Conservation (phyloP, 2,329 filamentous ascomycete species). For the Clonostachys rhizophaga region DNA sequence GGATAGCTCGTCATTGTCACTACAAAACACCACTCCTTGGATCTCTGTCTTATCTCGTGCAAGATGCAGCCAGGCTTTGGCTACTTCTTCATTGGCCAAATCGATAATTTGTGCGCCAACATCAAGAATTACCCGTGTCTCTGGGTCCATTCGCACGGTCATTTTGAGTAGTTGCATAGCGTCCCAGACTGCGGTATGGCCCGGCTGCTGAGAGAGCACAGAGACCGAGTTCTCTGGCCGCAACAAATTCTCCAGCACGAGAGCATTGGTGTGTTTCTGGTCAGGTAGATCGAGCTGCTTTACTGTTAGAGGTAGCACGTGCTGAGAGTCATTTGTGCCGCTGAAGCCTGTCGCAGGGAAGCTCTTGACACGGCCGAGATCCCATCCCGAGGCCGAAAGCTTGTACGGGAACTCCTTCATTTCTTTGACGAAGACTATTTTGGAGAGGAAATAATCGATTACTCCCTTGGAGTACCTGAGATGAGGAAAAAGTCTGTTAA, state of each 20-base stretch:
- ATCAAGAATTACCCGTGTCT: constrained; percentile 59
- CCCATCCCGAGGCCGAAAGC: constrained; percentile 63
- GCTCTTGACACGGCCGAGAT: constrained; percentile 43
- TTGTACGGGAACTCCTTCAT: constrained; percentile 60
- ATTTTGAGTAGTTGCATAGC: constrained; percentile 35
- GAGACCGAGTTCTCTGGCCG: constrained; percentile 40
- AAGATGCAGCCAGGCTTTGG: constrained; percentile 42
- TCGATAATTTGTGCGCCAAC: constrained; percentile 69
- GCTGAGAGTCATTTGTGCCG: constrained; percentile 60
- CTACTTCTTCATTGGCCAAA: constrained; percentile 49
- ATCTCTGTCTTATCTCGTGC: constrained; percentile 1
- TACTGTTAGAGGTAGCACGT: constrained; percentile 52
- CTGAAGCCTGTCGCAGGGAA: constrained; percentile 62
- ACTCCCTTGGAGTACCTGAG: constrained; percentile 45
- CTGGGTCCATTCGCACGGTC: constrained; percentile 27
- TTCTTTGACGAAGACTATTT: constrained; percentile 56
- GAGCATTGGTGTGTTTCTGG: constrained; percentile 62
- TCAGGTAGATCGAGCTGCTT: constrained; percentile 46
- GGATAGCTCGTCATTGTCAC: constrained; percentile 46
- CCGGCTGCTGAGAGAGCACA: not conserved
- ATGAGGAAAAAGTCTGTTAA: constrained; percentile 41
- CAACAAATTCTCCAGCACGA: constrained; percentile 57
- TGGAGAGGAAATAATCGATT: constrained; percentile 59
- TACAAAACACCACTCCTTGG: constrained; percentile 49
- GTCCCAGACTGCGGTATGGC: not conserved